Evolutionary conservation across 352 stramenopile species (phyloP), one percentile per base, ranked within the genome.

Genomic region (Globisporangium uncinulatum): DNA sequence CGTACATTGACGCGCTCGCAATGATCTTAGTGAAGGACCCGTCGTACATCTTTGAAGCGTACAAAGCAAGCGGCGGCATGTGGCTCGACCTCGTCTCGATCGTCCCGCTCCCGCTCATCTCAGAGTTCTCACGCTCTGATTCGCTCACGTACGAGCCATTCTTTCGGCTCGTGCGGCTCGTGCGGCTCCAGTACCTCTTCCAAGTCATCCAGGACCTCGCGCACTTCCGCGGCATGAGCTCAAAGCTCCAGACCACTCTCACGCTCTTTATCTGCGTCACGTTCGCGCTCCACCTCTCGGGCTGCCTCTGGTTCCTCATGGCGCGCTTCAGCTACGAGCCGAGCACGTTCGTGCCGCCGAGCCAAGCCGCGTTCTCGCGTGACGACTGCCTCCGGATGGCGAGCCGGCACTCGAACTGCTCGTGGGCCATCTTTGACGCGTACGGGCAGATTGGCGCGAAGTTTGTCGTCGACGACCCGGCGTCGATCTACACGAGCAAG

Each of bases 241-340:
- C 79, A 0, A 87, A 89, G 37, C 60, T 73, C 21, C 76, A 86
- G 32, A 66, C 66, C 8, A 71, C 77, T 6, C 54, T 81, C 4
- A 86, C 74, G 6, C 73, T 92, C 24, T 47, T 89, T 4, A 46
- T 92, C n/a, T 76, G 69, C 10, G 82, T 92, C 29, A 83, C 76
- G 1, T 58, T 92, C 4, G 66, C 73, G 2, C 67, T 89, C 41
- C 82, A 92, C 51, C 53, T 84, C 11, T 70, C 69, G 0, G 82
- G 79, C 3, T 92, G 82, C 56, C 51, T 89, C 5, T 92, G 82
- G 82, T 92, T 90, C 51, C 59, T 87, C 0, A 88, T 90, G 66
- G 70, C 82, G 15, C 67, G 81, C 6, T 65, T 90, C n/a, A 82
- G 73, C 41, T 69, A 81, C 32, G 54, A 9, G 50, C 70, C 20